A percentile compares a stretch with the other conserved stretches of the same genome.
Evolutionary conservation across 2,329 filamentous ascomycete genomes (phyloP).

Genomic region (Thelonectria rubi): DNA sequence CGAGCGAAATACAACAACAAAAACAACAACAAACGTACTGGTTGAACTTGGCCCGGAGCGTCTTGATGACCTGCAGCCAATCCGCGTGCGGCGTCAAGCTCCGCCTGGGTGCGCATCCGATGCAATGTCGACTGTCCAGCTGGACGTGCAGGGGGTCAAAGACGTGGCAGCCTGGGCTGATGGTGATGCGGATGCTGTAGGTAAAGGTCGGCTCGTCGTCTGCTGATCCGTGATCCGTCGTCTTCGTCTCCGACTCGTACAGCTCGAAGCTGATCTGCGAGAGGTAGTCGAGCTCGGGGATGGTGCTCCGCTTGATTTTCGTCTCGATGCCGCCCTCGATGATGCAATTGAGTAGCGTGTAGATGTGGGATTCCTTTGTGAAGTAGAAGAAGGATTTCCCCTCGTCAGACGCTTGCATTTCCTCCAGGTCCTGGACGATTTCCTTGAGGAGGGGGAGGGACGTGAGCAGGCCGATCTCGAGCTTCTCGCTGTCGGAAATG

Average conservation of each 20-base stretch:
- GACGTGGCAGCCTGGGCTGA: constrained; percentile 94
- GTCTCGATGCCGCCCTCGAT: constrained; percentile 96
- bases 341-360: constrained; percentile 97
- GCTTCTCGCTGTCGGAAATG: constrained; percentile 92
- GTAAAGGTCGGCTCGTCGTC: constrained; percentile 78
- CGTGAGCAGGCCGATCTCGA: constrained; percentile 96
- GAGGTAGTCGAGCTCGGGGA: constrained; percentile 96
- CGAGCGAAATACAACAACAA: constrained; percentile 16
- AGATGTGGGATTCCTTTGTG: constrained; percentile 98
- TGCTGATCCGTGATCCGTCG: constrained; percentile 49
- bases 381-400: constrained; percentile 99
- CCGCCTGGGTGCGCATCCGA: constrained; percentile 89
- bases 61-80: constrained; percentile 98
- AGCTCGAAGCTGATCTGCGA: constrained; percentile 98
- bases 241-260: constrained; percentile 89
- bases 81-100: constrained; percentile 91
- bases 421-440: constrained; percentile 95
- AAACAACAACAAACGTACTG: constrained; percentile 67
- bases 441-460: constrained; percentile 94
- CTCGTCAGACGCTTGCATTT: constrained; percentile 93
- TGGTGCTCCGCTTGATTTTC: constrained; percentile 94
- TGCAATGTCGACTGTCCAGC: constrained; percentile 94
- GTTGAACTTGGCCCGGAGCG: constrained; percentile 91
- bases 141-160: constrained; percentile 97
- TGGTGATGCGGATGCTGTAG: constrained; percentile 95